Conservation (phyloP, 305 asterid species). For the Fraxinus albicans region DNA sequence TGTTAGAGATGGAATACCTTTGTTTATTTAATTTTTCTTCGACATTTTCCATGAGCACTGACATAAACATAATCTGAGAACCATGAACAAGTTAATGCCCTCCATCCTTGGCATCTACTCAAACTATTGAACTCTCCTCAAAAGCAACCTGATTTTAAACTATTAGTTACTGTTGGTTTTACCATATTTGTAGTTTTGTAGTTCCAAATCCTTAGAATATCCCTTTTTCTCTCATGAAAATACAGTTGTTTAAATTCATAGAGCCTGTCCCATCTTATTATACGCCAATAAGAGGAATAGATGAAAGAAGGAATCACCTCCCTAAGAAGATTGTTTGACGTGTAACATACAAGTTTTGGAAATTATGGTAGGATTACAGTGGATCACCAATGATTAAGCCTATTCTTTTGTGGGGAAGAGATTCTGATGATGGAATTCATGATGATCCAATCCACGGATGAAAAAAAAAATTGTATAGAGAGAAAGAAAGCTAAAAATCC, state of each 20-base stretch:
- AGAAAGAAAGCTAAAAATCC: not conserved
- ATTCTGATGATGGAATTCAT: slow-evolving; percentile 39
- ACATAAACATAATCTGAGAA: not conserved
- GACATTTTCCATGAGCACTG: not conserved
- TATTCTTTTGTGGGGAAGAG: slow-evolving; percentile 71
- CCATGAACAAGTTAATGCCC: not conserved
- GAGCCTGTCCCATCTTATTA: not conserved
- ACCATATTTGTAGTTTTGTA: slow-evolving; percentile 1
- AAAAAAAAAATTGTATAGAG: not conserved
- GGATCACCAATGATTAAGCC: slow-evolving; percentile 62
- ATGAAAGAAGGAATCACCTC: slow-evolving; percentile 76
- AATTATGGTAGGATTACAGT: slow-evolving; percentile 58
- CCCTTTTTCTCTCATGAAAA: not conserved
- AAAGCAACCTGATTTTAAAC: not conserved
- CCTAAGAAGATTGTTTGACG: slow-evolving; percentile 57
- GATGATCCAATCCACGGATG: slow-evolving; percentile 39
- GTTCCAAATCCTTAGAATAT: slow-evolving; percentile 10
- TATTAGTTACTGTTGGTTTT: slow-evolving; percentile 19
- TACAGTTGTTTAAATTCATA: not conserved
- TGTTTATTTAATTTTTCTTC: not conserved
- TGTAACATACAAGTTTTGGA: slow-evolving; percentile 71
- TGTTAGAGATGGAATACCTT: not conserved
- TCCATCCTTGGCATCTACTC: not conserved
- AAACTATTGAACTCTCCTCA: not conserved
- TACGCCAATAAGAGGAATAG: slow-evolving; percentile 29